phyloP scores from a whole-genome alignment of 2,329 filamentous ascomycete species.

The Colletotrichum acutatum region DNA sequence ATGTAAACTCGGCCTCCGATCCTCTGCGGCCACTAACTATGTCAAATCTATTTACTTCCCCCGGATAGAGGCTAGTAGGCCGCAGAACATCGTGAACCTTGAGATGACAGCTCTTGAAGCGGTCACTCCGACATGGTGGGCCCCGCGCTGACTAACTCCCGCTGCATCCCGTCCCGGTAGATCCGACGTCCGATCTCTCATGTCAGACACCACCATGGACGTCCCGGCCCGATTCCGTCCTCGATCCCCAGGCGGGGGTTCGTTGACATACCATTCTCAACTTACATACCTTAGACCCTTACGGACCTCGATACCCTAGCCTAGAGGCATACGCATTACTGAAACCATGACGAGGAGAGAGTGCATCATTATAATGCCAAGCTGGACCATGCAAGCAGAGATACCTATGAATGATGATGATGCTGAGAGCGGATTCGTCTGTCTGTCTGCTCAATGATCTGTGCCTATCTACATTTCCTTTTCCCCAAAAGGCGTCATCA shows the following conservation, averaged over 20 bases:
- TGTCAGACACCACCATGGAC: slow-evolving; percentile 1
- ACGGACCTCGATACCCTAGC: too few relatives aligned
- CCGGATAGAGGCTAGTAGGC: too few relatives aligned
- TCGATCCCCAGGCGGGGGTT: neutral
- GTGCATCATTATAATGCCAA: neutral
- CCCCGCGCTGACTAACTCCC: slow-evolving; percentile 26
- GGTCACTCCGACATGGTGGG: slow-evolving; percentile 4
- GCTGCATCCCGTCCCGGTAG: slow-evolving; percentile 12
- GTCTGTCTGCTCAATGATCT: slow-evolving; percentile 32
- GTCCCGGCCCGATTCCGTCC: slow-evolving; percentile 24
- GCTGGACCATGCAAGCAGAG: neutral
- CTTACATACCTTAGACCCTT: neutral
- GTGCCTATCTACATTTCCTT: slow-evolving; percentile 36
- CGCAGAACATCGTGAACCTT: neutral
- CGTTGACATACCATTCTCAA: too few relatives aligned
- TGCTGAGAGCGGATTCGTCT: slow-evolving; percentile 26
- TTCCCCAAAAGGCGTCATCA: slow-evolving; percentile 35
- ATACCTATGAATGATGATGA: slow-evolving; percentile 11
- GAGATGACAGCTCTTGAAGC: neutral
- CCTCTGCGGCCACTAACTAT: neutral
- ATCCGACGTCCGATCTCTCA: slow-evolving; percentile 27
- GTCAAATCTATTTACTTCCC: neutral
- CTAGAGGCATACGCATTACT: too few relatives aligned
- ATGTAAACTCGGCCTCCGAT: neutral
- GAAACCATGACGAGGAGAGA: too few relatives aligned